phyloP scores from a whole-genome alignment of 306 rosid genomes.

The Dryas octopetala region DNA sequence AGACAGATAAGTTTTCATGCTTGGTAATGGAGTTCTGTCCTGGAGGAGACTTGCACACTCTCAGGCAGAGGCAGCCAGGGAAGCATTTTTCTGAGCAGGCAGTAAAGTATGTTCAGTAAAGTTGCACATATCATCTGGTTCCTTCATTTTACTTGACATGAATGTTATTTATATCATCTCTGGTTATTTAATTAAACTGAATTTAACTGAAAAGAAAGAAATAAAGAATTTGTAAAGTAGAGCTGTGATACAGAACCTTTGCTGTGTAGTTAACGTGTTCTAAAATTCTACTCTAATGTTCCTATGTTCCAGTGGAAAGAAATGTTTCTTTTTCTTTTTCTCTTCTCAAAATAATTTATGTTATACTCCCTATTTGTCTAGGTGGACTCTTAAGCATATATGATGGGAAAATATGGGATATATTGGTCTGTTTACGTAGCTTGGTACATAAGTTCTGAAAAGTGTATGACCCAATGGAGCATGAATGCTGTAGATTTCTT shows the following conservation, averaged over 20 bases:
- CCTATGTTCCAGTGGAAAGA: not conserved
- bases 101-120: constrained; percentile 76
- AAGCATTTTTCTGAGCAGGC: constrained; percentile 99
- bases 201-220: not conserved
- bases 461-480: not conserved
- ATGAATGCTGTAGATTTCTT: not conserved
- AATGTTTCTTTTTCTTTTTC: not conserved
- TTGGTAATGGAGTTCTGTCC: constrained; percentile 99
- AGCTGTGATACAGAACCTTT: not conserved
- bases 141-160: constrained; percentile 9
- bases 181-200: not conserved
- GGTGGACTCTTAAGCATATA: not conserved
- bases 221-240: not conserved
- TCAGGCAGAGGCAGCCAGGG: constrained; percentile 96
- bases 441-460: not conserved
- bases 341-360: not conserved
- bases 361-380: not conserved
- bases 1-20: constrained; percentile 96
- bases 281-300: not conserved
- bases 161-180: not conserved
- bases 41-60: constrained; percentile 96
- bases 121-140: constrained; percentile 22
- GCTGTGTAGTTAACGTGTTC: not conserved
- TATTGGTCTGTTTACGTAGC: not conserved
- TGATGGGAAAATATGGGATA: not conserved